These are phyloP conservation scores for Trichoderma sp. DNA, from an alignment of 2,329 filamentous ascomycete species.

Conservation along the genomic window DNA sequence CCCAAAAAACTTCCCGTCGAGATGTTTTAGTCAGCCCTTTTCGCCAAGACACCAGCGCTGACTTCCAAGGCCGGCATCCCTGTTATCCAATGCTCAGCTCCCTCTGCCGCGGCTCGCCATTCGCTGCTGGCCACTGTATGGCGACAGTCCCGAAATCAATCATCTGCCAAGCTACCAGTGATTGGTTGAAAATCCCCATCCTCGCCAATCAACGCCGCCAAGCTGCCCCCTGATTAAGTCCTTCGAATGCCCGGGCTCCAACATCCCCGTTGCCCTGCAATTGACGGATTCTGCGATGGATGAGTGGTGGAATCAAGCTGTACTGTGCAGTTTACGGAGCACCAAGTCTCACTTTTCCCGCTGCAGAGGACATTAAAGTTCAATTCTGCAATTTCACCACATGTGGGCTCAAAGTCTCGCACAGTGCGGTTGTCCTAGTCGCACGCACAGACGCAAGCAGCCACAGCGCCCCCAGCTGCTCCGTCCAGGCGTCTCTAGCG, in stretches of 20 bases:
- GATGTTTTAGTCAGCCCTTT: not conserved
- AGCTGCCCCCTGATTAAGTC: not conserved
- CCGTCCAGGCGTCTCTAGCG: conserved; percentile 3
- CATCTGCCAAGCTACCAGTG: not conserved
- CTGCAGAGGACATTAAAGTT: not conserved
- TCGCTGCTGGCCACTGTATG: not conserved
- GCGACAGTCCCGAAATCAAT: not conserved
- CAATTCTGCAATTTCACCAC: not conserved
- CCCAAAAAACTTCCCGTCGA: not conserved
- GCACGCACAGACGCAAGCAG: conserved; percentile 15
- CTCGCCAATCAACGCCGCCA: not conserved
- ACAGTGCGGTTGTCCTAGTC: not conserved
- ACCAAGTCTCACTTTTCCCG: not conserved
- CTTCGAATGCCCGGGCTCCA: not conserved
- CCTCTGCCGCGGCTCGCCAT: not conserved
- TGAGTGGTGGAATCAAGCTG: not conserved
- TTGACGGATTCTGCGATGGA: not conserved
- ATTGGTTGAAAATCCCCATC: not conserved
- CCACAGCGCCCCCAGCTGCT: not conserved
- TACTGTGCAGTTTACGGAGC: not conserved
- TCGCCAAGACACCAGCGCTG: conserved; percentile 10
- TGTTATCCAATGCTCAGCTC: not conserved
- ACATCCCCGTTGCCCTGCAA: not conserved
- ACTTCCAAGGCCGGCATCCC: not conserved
- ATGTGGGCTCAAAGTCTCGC: not conserved